These are phyloP conservation scores for Rutstroemia sydowiana DNA, from an alignment of 2,329 filamentous ascomycete genomes.

Conservation along the genomic window DNA sequence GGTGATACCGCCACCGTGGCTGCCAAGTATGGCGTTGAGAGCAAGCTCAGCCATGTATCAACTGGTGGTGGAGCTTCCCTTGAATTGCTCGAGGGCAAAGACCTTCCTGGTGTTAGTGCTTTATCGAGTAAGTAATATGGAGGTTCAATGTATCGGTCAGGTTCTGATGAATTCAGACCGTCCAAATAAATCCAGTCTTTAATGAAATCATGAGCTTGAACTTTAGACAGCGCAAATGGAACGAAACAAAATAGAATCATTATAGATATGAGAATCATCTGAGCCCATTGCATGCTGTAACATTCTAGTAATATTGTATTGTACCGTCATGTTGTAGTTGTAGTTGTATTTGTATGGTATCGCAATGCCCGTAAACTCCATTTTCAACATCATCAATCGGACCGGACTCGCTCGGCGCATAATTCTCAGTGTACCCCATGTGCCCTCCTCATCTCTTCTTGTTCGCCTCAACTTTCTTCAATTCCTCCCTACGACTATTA, in stretches of 20 bases:
- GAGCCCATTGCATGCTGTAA: background rate
- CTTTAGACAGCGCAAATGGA: background rate
- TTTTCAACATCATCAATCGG: background rate
- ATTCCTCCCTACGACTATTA: conserved; percentile 61
- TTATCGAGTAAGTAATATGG: conserved; percentile 65
- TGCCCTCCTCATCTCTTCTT: conserved; percentile 48
- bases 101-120: conserved; percentile 84
- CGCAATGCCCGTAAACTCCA: background rate
- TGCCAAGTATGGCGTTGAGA: conserved; percentile 92
- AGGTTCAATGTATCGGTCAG: background rate
- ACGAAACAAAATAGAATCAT: background rate
- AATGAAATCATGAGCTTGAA: conserved; percentile 19
- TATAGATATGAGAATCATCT: background rate
- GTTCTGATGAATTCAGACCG: conserved; percentile 28
- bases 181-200: conserved; percentile 24
- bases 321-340: background rate
- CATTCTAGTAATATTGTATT: background rate
- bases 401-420: background rate
- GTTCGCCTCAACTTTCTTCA: conserved; percentile 83
- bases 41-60: conserved; percentile 96
- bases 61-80: conserved; percentile 93
- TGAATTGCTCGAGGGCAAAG: conserved; percentile 97
- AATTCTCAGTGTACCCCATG: background rate
- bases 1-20: conserved; percentile 97
- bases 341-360: background rate